Base-by-base conservation (phyloP, 495 filamentous ascomycete genomes). In the Amorphotheca resinae region DNA sequence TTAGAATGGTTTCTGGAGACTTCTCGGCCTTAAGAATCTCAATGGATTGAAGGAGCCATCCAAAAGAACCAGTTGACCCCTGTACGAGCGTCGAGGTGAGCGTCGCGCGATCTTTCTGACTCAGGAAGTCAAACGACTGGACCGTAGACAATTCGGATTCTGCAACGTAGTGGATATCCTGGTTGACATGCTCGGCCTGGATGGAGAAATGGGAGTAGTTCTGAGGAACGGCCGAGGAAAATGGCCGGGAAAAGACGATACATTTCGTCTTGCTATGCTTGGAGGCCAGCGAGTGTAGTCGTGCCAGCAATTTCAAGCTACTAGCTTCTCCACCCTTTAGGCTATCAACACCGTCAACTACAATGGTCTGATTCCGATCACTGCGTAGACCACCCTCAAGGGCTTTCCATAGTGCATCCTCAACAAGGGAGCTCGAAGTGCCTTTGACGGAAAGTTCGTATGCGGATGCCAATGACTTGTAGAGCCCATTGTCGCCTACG, bases 181-280 rank as follows among this genome's bases (percentile, higher is more conserved):
- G 35, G 12, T 20, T 14, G 6, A 20, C 20, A 12, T 38, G 35
- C 5, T 38, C 18, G 16, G 16, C 4, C 4, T 14, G 5, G 35
- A 38, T 14, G 20, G 35, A 4, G 20, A 38, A 38, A 18, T 38
- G 35, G 9, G 16, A 16, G 20, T 17, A 20, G 4, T 22, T 38
- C 4, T 38, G 14, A 20, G 35, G 14, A 20, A 12, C 14, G 12
- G 4, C 12, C 6, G 5, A 17, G 12, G 14, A 7, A 12, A 38
- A 20, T 5, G 35, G 5, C 4, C 35, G 35, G 11, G 35, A 38
- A 18, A 38, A 38, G 5, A 22, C 9, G 16, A 38, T 38, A 18
- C 14, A 14, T 38, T 38, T 38, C 35, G 35, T 38, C 35, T 38
- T 38, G 16, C 35, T 38, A 4, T 5, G 14, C 12, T 20, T 38